A percentile compares a stretch with the other conserved stretches of the same genome.
phyloP scores from a whole-genome alignment of 23 red algal species.

The Gracilaria gracilis region DNA sequence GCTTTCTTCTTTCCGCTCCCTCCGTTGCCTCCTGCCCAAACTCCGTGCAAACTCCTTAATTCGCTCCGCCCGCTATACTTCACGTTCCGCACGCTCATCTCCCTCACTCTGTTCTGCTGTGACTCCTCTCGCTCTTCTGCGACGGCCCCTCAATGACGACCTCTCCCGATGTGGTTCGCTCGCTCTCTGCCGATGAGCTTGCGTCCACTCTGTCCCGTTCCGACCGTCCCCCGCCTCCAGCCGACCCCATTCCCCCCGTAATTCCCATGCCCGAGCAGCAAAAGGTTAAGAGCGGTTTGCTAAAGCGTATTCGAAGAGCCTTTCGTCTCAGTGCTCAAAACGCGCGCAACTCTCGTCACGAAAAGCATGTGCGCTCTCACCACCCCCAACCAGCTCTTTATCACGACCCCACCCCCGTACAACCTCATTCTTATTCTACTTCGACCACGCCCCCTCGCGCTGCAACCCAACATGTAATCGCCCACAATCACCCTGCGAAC shows the following conservation, averaged over 20 bases:
- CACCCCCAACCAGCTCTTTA: constrained; percentile 14
- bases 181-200: constrained; percentile 75
- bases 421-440: neutral
- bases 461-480: constrained; percentile 24
- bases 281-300: constrained; percentile 57
- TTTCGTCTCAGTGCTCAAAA: constrained; percentile 63
- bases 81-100: neutral
- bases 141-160: constrained; percentile 35
- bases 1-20: neutral
- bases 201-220: constrained; percentile 49
- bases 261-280: constrained; percentile 46
- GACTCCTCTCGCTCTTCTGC: neutral
- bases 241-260: constrained; percentile 26
- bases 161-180: constrained; percentile 65
- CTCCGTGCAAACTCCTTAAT: neutral
- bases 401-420: constrained; percentile 4
- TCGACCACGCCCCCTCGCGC: constrained; percentile 18
- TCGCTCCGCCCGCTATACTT: neutral
- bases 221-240: constrained; percentile 36
- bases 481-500: neutral
- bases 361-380: constrained; percentile 25
- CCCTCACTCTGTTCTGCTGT: constrained; percentile 3
- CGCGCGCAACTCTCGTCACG: constrained; percentile 40
- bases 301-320: constrained; percentile 56
- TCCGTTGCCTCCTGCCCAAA: neutral